These are phyloP conservation scores for Trichophyton verrucosum DNA, from an alignment of 2,329 filamentous ascomycete genomes.

Conservation along the genomic window DNA sequence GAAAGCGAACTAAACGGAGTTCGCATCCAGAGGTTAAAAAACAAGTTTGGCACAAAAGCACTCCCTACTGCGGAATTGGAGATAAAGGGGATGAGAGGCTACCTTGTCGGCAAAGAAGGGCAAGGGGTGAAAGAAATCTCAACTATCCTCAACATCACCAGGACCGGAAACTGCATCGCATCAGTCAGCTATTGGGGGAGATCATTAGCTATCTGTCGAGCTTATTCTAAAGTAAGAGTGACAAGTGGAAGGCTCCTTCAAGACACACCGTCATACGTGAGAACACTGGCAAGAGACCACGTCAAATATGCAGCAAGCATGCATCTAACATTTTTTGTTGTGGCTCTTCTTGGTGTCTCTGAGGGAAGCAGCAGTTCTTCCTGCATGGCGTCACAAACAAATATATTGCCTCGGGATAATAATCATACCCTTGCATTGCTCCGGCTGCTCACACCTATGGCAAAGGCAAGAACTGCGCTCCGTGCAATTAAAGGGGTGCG, in stretches of 20 bases:
- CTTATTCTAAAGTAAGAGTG: conserved; percentile 29
- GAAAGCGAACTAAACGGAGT: conserved; percentile 50
- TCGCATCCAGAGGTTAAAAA: conserved; percentile 56
- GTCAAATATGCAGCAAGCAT: conserved; percentile 28
- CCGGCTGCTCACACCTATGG: conserved; percentile 24
- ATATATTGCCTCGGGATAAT: conserved; percentile 16
- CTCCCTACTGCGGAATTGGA: conserved; percentile 63
- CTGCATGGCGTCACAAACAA: conserved; percentile 9
- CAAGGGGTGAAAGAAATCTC: conserved; percentile 56
- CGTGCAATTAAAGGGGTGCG: conserved; percentile 16
- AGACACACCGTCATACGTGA: conserved; percentile 32
- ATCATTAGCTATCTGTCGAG: conserved; percentile 29
- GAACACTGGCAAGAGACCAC: conserved; percentile 27
- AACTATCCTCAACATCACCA: conserved; percentile 55
- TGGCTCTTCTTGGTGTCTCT: conserved; percentile 23
- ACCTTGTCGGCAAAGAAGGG: conserved; percentile 55
- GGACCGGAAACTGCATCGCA: conserved; percentile 32
- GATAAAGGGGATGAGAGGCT: conserved; percentile 49
- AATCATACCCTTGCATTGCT: conserved; percentile 17
- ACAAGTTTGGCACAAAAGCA: conserved; percentile 57
- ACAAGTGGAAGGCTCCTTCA: conserved; percentile 27
- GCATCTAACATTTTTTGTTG: conserved; percentile 28
- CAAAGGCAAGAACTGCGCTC: conserved; percentile 22
- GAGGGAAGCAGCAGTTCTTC: conserved; percentile 19
- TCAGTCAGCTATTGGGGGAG: conserved; percentile 29